Percentiles rank a stretch among this genome's conserved stretches.
Evolutionary conservation across 805 yeast species (phyloP).

Genomic region (Sugiyamaella americana): DNA sequence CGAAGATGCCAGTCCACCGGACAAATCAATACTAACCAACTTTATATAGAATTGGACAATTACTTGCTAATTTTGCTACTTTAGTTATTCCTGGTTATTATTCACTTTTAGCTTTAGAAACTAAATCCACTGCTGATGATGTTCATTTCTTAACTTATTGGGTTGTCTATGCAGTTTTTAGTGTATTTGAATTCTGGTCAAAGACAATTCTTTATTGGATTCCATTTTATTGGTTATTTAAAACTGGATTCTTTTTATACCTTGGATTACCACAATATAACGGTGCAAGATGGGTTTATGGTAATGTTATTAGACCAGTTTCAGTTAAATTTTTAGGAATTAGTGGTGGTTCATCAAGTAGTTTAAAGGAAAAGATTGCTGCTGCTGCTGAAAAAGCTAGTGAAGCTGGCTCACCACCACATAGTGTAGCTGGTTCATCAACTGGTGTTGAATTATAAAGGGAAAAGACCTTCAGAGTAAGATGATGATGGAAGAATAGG

Average conservation of each 20-base stretch:
- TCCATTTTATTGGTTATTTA: constrained; percentile 93
- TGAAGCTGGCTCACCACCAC: not conserved
- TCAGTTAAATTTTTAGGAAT: constrained; percentile 30
- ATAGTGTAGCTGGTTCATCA: constrained; percentile 13
- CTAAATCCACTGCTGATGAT: constrained; percentile 66
- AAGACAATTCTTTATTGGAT: constrained; percentile 88
- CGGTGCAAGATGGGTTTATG: constrained; percentile 76
- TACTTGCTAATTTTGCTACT: constrained; percentile 87
- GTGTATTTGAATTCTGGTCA: constrained; percentile 93
- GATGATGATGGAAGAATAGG: no score
- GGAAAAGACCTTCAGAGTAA: no score
- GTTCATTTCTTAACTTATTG: constrained; percentile 88
- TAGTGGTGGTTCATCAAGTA: constrained; percentile 22
- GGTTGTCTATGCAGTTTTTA: constrained; percentile 95
- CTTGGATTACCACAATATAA: constrained; percentile 82
- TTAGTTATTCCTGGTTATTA: constrained; percentile 85
- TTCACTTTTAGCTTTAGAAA: constrained; percentile 78
- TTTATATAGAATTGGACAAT: constrained; percentile 59
- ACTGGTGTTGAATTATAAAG: constrained; percentile 17
- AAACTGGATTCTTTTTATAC: constrained; percentile 81
- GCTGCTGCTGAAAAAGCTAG: constrained; percentile 23
- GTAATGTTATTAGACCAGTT: constrained; percentile 60
- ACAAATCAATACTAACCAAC: not conserved
- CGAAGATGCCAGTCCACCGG: not conserved
- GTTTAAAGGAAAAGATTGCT: constrained; percentile 29